Conservation (phyloP, 371 early-diverging fungal genomes). For the Actinomucor elegans region DNA sequence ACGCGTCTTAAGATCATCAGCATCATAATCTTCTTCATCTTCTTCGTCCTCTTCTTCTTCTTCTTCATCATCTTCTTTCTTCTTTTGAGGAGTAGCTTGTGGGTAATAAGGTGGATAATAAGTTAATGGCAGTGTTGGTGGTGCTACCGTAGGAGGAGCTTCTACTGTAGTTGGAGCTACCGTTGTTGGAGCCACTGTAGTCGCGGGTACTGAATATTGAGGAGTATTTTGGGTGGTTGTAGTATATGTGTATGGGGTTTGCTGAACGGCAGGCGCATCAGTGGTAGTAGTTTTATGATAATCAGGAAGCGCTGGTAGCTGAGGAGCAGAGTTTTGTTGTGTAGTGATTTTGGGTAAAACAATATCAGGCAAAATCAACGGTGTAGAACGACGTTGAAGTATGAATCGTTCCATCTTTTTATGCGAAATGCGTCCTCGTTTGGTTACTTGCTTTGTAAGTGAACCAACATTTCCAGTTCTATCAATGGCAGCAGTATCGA, state of each 20-base stretch:
- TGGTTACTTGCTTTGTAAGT: not conserved
- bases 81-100: not conserved
- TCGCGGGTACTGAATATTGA: not conserved
- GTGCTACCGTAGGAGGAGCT: no score
- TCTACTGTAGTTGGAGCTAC: no score
- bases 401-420: not conserved
- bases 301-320: no score
- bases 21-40: conserved; percentile 1
- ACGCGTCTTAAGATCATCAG: not conserved
- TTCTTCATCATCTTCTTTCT: not conserved
- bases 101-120: not conserved
- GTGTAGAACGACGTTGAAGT: not conserved
- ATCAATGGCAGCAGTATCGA: not conserved
- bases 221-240: not conserved
- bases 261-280: not conserved
- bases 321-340: not conserved
- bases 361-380: not conserved
- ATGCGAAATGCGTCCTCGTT: not conserved
- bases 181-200: not conserved
- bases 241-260: not conserved
- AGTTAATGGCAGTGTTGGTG: not conserved
- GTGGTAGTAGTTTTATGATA: not conserved
- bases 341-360: not conserved
- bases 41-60: not conserved
- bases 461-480: not conserved